phyloP scores from a whole-genome alignment of 2,329 filamentous ascomycete genomes.

The Clarireedia monteithiana region DNA sequence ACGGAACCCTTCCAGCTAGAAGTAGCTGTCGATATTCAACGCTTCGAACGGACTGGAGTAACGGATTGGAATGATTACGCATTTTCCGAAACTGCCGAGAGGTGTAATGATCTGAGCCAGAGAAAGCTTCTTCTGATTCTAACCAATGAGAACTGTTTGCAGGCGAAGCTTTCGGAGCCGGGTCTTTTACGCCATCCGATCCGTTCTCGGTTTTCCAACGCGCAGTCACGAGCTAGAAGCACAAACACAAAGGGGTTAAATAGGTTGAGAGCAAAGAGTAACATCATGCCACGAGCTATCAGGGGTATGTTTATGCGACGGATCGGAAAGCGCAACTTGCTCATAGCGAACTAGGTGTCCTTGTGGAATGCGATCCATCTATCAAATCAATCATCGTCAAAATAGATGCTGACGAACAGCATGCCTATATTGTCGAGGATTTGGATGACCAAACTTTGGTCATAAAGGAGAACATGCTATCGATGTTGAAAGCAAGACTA shows the following conservation, averaged over 20 bases:
- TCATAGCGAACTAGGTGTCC: conserved; percentile 43
- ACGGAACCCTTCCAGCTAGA: too few species aligned
- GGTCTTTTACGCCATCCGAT: not conserved
- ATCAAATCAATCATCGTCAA: conserved; percentile 80
- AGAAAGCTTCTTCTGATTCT: not conserved
- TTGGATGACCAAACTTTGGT: conserved; percentile 70
- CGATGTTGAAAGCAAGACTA: conserved; percentile 57
- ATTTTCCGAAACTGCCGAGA: conserved; percentile 3
- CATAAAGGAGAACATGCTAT: conserved; percentile 66
- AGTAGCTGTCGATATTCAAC: not conserved
- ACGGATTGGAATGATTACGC: not conserved
- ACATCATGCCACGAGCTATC: conserved; percentile 47
- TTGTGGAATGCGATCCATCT: conserved; percentile 77
- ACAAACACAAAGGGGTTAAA: too few species aligned
- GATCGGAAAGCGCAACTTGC: not conserved
- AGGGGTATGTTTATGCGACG: conserved; percentile 36
- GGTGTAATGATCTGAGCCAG: too few species aligned
- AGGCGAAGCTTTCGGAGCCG: not conserved
- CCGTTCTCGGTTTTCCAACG: too few species aligned
- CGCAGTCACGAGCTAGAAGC: not conserved
- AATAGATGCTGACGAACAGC: conserved; percentile 56
- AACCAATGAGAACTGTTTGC: not conserved
- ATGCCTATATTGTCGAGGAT: conserved; percentile 73
- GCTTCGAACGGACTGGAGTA: too few species aligned
- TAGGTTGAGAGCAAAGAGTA: not conserved